Evolutionary conservation across 441 rosid genomes (phyloP), one percentile per base, ranked within the genome.

Genomic region (Omphalea diandra): DNA sequence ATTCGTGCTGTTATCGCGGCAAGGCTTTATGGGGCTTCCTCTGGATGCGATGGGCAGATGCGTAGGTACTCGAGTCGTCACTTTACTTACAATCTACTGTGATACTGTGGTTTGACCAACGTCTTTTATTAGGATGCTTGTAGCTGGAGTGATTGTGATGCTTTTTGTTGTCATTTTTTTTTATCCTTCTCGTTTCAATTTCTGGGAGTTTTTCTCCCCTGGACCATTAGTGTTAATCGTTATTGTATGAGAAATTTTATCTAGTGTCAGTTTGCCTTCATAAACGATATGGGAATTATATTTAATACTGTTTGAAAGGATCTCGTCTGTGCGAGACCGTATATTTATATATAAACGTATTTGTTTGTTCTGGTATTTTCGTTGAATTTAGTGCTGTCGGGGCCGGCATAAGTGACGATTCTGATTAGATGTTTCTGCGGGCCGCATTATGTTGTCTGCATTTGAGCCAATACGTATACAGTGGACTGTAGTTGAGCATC

Each of bases 171-270:
- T 35, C 1, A n/a, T n/a, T n/a, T n/a, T n/a, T 36, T 44, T 74
- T 41, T 14, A 8, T 22, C 24, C n/a, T n/a, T n/a, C n/a, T n/a
- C n/a, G n/a, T n/a, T n/a, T n/a, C n/a, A n/a, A n/a, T n/a, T n/a
- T n/a, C n/a, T n/a, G n/a, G n/a, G n/a, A n/a, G 67, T 73, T 73
- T n/a, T n/a, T n/a, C n/a, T n/a, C n/a, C n/a, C n/a, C n/a, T n/a
- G n/a, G n/a, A n/a, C n/a, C 81, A 70, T 78, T 75, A 74, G 76
- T 77, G 86, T 82, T 79, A 75, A 85, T 82, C 81, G 84, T 69
- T 80, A 75, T 81, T 76, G 82, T 83, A 73, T 74, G 83, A 75
- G 77, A 78, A 77, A 77, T 70, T 75, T 81, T 57, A 74, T 80
- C 49, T 80, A 80, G 84, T 66, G 80, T 81, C 81, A 72, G 73